Conservation (phyloP, 2,329 filamentous ascomycete genomes). For the Penicillium nordicum region DNA sequence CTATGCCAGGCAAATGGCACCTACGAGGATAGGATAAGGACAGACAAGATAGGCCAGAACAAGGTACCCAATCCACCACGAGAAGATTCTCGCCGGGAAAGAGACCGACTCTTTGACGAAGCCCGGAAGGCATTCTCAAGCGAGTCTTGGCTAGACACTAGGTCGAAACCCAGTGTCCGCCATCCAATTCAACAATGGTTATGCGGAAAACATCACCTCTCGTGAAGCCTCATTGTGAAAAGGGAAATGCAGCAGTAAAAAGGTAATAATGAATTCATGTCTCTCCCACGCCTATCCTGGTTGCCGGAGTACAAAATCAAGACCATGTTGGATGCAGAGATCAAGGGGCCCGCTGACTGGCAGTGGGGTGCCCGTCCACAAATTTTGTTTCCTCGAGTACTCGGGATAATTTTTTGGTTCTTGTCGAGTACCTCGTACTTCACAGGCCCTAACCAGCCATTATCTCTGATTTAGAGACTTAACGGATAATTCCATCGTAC, state of each 20-base stretch:
- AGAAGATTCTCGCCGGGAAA: slow-evolving; percentile 5
- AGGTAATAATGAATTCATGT: slow-evolving; percentile 36
- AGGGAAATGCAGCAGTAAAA: slow-evolving; percentile 35
- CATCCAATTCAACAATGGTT: slow-evolving; percentile 54
- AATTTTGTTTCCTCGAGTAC: slow-evolving; percentile 26
- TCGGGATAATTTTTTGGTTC: slow-evolving; percentile 24
- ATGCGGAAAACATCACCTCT: slow-evolving; percentile 54
- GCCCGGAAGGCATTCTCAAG: slow-evolving; percentile 18
- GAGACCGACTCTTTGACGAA: slow-evolving; percentile 24
- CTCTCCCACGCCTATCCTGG: slow-evolving; percentile 40
- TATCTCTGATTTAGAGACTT: slow-evolving; percentile 48
- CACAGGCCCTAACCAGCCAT: slow-evolving; percentile 19
- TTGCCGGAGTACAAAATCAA: slow-evolving; percentile 37
- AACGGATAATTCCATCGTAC: slow-evolving; percentile 99
- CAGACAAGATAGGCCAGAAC: slow-evolving; percentile 25
- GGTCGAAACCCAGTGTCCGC: slow-evolving; percentile 15
- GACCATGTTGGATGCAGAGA: slow-evolving; percentile 28
- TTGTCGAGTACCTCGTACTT: slow-evolving; percentile 34
- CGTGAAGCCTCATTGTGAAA: slow-evolving; percentile 57
- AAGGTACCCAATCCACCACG: slow-evolving; percentile 12
- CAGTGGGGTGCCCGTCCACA: slow-evolving; percentile 14
- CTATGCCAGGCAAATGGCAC: slow-evolving; percentile 19
- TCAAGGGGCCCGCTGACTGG: slow-evolving; percentile 21
- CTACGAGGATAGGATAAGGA: slow-evolving; percentile 22
- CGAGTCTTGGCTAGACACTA: slow-evolving; percentile 18